A percentile compares a stretch with the other conserved stretches of the same genome.
These are phyloP conservation scores for Yarrowia osloensis DNA, from an alignment of 805 yeast species.

Conservation along the genomic window DNA sequence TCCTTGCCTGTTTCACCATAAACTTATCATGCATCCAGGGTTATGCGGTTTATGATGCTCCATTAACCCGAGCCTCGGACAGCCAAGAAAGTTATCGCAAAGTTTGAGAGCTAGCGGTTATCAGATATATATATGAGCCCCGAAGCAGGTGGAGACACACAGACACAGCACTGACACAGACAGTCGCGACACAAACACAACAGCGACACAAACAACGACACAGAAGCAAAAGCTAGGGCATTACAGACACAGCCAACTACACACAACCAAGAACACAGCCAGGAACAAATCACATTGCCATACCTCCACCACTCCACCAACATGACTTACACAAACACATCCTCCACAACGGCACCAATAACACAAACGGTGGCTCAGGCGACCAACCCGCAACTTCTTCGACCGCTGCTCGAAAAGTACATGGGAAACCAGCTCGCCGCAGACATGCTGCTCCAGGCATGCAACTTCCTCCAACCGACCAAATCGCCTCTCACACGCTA, in stretches of 20 bases:
- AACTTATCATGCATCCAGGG: neutral
- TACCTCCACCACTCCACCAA: too few relatives aligned
- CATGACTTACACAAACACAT: neutral
- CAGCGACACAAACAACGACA: neutral
- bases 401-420: constrained; percentile 9
- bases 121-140: constrained; percentile 1
- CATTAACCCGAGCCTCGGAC: constrained; percentile 24
- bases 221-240: neutral
- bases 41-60: neutral
- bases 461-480: neutral
- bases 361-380: neutral
- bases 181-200: neutral
- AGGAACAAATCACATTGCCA: too few relatives aligned
- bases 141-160: too few relatives aligned
- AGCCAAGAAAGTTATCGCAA: neutral
- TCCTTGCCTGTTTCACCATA: neutral
- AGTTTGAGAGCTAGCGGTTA: neutral
- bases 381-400: neutral
- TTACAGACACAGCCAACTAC: neutral
- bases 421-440: constrained; percentile 14
- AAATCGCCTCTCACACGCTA: constrained; percentile 1
- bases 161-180: too few relatives aligned
- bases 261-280: neutral
- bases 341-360: neutral
- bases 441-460: neutral